A percentile compares a stretch with the other conserved stretches of the same genome.
Conservation (phyloP, 1,284 basidiomycete species). For the Meripilus lineatus region DNA sequence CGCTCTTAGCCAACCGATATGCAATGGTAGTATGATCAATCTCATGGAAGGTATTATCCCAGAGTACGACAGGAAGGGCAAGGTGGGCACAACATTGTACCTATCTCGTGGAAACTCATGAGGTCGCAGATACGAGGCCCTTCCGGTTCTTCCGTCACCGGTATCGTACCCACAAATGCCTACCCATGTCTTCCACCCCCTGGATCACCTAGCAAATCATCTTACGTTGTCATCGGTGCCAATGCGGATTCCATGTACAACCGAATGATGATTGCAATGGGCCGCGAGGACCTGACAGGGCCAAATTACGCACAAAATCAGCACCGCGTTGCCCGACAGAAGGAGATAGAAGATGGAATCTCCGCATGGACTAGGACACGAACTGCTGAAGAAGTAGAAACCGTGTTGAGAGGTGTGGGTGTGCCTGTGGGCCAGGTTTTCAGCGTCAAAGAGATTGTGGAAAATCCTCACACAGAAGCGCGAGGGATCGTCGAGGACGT, state of each 20-base stretch:
- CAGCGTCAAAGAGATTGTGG: constrained; percentile 55
- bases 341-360: constrained; percentile 60
- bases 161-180: constrained; percentile 69
- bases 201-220: constrained; percentile 34
- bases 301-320: constrained; percentile 54
- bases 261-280: constrained; percentile 57
- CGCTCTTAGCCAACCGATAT: not conserved
- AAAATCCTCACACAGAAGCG: constrained; percentile 48
- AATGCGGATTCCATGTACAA: constrained; percentile 67
- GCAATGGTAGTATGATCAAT: constrained; percentile 57
- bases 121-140: constrained; percentile 54
- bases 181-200: constrained; percentile 55
- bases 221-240: constrained; percentile 64
- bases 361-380: constrained; percentile 52
- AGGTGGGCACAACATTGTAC: constrained; percentile 35
- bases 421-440: constrained; percentile 62
- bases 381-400: constrained; percentile 52
- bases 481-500: constrained; percentile 58
- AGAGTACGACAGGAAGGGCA: constrained; percentile 68
- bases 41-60: constrained; percentile 73
- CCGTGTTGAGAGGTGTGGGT: constrained; percentile 50
- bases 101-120: not conserved
- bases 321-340: constrained; percentile 51
- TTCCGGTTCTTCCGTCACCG: constrained; percentile 67
- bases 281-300: constrained; percentile 53